These are phyloP conservation scores for Aspergillus udagawae DNA, from an alignment of 2,329 filamentous ascomycete genomes.

Conservation along the genomic window DNA sequence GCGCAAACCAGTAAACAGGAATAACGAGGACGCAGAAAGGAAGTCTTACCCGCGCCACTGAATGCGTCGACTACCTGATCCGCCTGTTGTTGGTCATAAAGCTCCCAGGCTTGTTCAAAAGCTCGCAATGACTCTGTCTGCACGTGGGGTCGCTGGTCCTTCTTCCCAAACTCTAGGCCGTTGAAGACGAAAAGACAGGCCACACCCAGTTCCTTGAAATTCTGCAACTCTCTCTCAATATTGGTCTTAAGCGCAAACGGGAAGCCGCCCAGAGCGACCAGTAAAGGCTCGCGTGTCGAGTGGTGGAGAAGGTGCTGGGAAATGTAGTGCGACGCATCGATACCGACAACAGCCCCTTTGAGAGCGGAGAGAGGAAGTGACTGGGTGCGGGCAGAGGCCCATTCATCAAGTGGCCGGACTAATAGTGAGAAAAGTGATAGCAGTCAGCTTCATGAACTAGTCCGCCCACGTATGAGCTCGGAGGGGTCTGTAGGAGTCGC, in stretches of 20 bases:
- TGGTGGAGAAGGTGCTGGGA: conserved; percentile 68
- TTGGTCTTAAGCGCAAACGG: conserved; percentile 72
- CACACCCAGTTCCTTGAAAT: conserved; percentile 66
- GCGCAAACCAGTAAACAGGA: conserved; percentile 10
- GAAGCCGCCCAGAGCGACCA: conserved; percentile 83
- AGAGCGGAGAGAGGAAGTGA: conserved; percentile 65
- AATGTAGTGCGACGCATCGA: conserved; percentile 89
- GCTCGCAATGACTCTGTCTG: conserved; percentile 62
- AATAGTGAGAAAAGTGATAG: conserved; percentile 2
- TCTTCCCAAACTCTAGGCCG: conserved; percentile 74
- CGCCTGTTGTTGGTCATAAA: conserved; percentile 78
- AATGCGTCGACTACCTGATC: conserved; percentile 81
- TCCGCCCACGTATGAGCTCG: neutral
- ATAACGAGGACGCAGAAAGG: neutral
- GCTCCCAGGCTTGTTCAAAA: conserved; percentile 76
- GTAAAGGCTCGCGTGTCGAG: conserved; percentile 75
- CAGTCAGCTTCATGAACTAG: neutral
- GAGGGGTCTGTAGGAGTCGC: conserved; percentile 3
- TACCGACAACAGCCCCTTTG: conserved; percentile 69
- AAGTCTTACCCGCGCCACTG: conserved; percentile 66
- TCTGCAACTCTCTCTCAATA: conserved; percentile 71
- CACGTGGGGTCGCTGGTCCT: conserved; percentile 60
- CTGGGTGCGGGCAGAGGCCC: conserved; percentile 52
- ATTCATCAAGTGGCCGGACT: conserved; percentile 55
- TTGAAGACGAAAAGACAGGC: conserved; percentile 89